phyloP scores from a whole-genome alignment of 257 asterid genomes.

The Rauvolfia tetraphylla region DNA sequence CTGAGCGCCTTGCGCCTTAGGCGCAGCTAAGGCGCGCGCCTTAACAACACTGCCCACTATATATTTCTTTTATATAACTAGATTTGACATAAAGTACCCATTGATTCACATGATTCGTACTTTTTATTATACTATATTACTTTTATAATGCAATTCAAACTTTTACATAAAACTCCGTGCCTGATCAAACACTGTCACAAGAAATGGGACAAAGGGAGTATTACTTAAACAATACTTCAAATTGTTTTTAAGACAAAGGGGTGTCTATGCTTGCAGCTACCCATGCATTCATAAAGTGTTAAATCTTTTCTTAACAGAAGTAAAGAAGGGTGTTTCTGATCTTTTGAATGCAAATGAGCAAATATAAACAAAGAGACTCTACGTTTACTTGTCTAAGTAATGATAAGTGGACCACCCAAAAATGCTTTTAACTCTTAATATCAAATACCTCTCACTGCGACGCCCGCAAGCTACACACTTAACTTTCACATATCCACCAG shows the following conservation, averaged over 20 bases:
- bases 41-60: no score
- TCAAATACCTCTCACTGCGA: slow-evolving; percentile 54
- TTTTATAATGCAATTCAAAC: no score
- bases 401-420: neutral
- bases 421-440: neutral
- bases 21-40: no score
- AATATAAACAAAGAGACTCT: neutral
- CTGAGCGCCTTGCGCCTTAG: no score
- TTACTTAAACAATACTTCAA: neutral
- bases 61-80: no score
- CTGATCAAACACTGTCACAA: no score
- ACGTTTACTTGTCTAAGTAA: neutral
- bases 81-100: no score
- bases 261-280: neutral
- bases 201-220: no score
- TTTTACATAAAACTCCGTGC: no score
- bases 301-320: neutral
- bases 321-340: no score
- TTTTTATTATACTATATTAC: no score
- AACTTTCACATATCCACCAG: slow-evolving; percentile 80
- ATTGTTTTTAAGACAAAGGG: neutral
- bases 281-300: neutral
- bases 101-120: no score
- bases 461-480: slow-evolving; percentile 72
- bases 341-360: neutral